Base-by-base conservation (phyloP, 768 basidiomycete species). In the Ramaria sp. region DNA sequence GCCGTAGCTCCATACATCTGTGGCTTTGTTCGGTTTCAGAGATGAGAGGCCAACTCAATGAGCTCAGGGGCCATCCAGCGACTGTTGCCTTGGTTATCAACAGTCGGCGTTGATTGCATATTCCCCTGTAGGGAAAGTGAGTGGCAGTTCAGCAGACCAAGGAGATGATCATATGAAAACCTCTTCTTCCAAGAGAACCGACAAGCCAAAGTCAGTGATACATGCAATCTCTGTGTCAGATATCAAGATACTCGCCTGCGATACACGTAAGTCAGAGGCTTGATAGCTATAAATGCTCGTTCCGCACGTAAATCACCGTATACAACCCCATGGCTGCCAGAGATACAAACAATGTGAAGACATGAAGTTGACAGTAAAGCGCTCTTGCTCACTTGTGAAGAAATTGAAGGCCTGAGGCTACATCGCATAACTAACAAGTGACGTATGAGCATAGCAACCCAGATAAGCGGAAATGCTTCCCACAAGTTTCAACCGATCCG, bases 1-100 rank as follows among this genome's bases (percentile, higher is more conserved):
- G 11, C 68, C 76, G 59, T 77, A 76, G 31, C 73, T 73, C 78
- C 78, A 78, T 7, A 78, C 69, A 61, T 78, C 76, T 4, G 73
- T 74, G 45, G 70, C 62, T 13, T 68, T 73, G 22, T 52, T 52
- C 17, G 33, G 51, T 24, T 52, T 34, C 37, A 52, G 72, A 72
- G 30, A 67, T n/a, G 27, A 24, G 30, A 43, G 39, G 27, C 37
- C 43, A 17, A 43, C 5, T 63, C 61, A 7, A 75, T 51, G 3
- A 76, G 63, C 58, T 77, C 76, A 7, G 74, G 74, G 2, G 74
- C 73, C 49, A 63, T 63, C 74, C 75, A 75, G 10, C 75, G 71
- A 20, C 64, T 67, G 60, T 69, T 74, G 7, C 50, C 38, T 13
- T 66, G 62, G 42, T 57, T 64, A 19, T 66, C 59, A 22, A 66